Conservation (phyloP, 331 rosid genomes). For the Malus hybrid region DNA sequence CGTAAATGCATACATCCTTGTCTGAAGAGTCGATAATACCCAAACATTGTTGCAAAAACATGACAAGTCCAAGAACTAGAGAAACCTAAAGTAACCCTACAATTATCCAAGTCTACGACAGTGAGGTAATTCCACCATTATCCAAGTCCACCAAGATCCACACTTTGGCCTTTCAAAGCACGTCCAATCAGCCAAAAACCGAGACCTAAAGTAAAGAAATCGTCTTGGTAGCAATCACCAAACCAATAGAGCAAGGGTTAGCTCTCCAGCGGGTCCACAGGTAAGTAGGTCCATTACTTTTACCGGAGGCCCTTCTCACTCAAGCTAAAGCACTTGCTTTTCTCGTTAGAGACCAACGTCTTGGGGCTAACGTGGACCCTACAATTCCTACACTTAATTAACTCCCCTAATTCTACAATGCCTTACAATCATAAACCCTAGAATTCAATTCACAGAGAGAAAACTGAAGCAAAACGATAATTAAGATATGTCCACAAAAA, state of each 20-base stretch:
- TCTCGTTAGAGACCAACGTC: no score
- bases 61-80: not conserved
- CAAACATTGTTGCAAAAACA: not conserved
- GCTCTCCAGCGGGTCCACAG: no score
- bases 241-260: no score
- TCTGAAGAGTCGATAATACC: not conserved
- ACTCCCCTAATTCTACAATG: not conserved
- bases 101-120: no score
- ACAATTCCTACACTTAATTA: not conserved
- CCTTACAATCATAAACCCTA: constrained; percentile 33
- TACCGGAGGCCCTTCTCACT: no score
- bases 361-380: not conserved
- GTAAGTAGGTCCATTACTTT: no score
- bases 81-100: not conserved
- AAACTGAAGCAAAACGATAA: not conserved
- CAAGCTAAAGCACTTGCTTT: no score
- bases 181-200: no score
- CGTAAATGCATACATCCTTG: not conserved
- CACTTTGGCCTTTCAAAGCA: no score
- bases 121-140: not conserved
- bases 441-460: not conserved
- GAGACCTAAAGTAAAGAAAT: no score
- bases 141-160: no score
- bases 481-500: not conserved
- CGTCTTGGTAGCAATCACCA: no score